These are phyloP conservation scores for Sporothrix brunneoviolacea DNA, from an alignment of 2,329 filamentous ascomycete species.

Conservation along the genomic window DNA sequence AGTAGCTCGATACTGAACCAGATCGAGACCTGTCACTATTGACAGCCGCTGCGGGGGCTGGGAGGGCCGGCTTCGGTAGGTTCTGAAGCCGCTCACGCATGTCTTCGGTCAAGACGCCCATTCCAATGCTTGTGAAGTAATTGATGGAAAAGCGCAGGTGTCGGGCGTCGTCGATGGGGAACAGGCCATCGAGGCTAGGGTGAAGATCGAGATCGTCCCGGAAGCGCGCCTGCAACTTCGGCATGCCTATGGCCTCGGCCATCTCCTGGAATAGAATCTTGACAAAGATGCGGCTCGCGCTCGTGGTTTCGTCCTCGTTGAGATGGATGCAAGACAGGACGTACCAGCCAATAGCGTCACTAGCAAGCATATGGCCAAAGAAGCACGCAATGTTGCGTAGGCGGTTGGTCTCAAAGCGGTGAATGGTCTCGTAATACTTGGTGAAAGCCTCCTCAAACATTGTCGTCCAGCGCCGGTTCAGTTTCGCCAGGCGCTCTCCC, in stretches of 20 bases:
- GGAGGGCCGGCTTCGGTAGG: constrained; percentile 75
- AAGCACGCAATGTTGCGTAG: constrained; percentile 92
- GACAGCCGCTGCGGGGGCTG: constrained; percentile 53
- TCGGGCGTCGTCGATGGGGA: constrained; percentile 80
- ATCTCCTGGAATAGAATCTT: constrained; percentile 96
- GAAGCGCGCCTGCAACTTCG: constrained; percentile 68
- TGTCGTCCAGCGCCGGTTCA: constrained; percentile 91
- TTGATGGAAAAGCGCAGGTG: constrained; percentile 98
- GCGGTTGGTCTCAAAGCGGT: constrained; percentile 92
- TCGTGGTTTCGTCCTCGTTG: constrained; percentile 95
- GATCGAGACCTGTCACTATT: constrained; percentile 61
- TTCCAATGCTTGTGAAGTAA: constrained; percentile 96
- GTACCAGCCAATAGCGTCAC: constrained; percentile 89
- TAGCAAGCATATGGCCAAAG: constrained; percentile 84
- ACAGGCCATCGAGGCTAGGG: constrained; percentile 74
- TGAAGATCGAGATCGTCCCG: constrained; percentile 66
- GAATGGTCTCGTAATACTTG: constrained; percentile 95
- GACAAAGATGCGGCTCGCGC: constrained; percentile 94
- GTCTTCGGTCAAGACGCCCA: constrained; percentile 89
- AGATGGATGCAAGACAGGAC: constrained; percentile 77
- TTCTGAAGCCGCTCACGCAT: constrained; percentile 90
- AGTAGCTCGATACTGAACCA: constrained; percentile 71
- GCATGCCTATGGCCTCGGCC: constrained; percentile 76
- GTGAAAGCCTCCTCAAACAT: constrained; percentile 85
- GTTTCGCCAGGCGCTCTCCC: constrained; percentile 88